Percentiles rank a stretch among this genome's conserved stretches.
phyloP scores from a whole-genome alignment of 306 rosid species.

The Sicyos baderoa region DNA sequence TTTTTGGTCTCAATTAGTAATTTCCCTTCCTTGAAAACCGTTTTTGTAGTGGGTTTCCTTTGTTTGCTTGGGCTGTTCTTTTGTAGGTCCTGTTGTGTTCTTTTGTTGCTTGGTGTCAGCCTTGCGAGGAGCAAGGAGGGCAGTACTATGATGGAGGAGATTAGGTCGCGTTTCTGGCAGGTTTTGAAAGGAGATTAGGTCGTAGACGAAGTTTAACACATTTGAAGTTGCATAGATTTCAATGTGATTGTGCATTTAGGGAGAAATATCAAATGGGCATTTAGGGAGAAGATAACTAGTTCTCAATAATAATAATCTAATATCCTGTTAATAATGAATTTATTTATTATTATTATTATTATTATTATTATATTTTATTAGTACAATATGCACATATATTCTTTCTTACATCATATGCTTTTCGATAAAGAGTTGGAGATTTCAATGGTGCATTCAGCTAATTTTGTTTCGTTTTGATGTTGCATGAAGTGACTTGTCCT shows the following conservation, averaged over 20 bases:
- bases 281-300: background rate
- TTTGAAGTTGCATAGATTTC: too few relatives aligned
- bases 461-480: background rate
- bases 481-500: background rate
- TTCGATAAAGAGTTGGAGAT: background rate
- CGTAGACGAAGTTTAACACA: too few relatives aligned
- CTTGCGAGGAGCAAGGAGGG: background rate
- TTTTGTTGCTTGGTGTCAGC: background rate
- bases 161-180: too few relatives aligned
- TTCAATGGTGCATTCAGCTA: background rate
- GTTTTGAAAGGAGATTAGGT: too few relatives aligned
- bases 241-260: too few relatives aligned
- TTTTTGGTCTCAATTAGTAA: too few relatives aligned
- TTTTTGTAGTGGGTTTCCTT: background rate
- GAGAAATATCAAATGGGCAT: background rate
- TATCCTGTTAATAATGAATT: background rate
- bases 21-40: too few relatives aligned
- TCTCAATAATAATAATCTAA: background rate
- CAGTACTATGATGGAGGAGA: background rate
- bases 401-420: background rate
- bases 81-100: too few relatives aligned
- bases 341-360: too few relatives aligned
- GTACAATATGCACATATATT: background rate
- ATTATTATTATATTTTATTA: too few relatives aligned
- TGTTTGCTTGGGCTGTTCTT: background rate